Evolutionary conservation across 2,329 filamentous ascomycete species (phyloP).

Genomic region (Phialophora macrospora): DNA sequence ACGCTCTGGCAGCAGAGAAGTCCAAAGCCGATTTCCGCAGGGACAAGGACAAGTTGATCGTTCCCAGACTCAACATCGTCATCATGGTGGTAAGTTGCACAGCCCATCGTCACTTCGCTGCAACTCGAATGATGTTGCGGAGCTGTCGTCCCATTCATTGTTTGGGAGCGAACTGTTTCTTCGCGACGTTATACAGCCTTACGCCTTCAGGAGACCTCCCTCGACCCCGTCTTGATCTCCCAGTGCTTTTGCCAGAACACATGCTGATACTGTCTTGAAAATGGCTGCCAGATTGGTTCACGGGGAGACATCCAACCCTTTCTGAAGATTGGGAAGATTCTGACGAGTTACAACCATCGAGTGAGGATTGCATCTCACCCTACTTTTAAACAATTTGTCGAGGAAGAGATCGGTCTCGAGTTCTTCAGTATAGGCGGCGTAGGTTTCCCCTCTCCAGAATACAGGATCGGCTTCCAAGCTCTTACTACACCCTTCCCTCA

Average conservation of each 20-base stretch:
- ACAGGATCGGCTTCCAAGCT: not conserved
- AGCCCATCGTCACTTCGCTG: not conserved
- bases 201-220: not conserved
- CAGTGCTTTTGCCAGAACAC: not conserved
- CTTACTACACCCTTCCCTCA: not conserved
- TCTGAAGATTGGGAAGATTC: conserved; percentile 71
- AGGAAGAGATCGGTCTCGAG: conserved; percentile 72
- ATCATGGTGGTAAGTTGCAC: conserved; percentile 76
- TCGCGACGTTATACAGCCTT: not conserved
- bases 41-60: conserved; percentile 38
- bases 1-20: conserved; percentile 31
- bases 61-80: conserved; percentile 72
- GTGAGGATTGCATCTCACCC: conserved; percentile 81
- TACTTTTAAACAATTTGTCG: conserved; percentile 75
- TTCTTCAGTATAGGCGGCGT: conserved; percentile 63
- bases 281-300: conserved; percentile 46
- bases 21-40: conserved; percentile 38
- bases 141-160: not conserved
- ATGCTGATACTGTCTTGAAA: not conserved
- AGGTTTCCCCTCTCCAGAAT: not conserved
- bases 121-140: not conserved
- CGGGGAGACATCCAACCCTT: conserved; percentile 83
- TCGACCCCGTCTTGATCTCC: not conserved
- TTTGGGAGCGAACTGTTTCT: not conserved
- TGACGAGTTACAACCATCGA: conserved; percentile 73